Base-by-base conservation (phyloP, 805 yeast species). In the Wickerhamiella bombiphila region DNA sequence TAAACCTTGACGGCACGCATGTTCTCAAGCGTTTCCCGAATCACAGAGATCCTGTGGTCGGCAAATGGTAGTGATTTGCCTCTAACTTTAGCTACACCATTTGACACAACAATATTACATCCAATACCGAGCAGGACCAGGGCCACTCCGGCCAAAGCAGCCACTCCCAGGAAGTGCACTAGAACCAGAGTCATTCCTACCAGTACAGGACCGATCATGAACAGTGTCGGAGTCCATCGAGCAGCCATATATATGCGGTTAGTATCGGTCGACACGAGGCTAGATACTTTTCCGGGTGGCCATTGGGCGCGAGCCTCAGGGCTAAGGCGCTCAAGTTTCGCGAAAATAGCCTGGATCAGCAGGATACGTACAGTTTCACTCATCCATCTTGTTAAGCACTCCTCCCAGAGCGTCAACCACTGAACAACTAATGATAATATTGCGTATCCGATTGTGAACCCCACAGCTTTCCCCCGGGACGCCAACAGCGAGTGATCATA, bases 1-100 rank as follows among this genome's bases (percentile, higher is more conserved):
- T 85, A 85, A 54, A 69, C 79, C 60, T 86, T 85, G 56, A 85
- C 80, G 56, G 77, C 69, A 52, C 78, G 80, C 64, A 86, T 70
- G 46, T 78, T 73, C 50, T 69, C 72, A 45, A 86, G 61, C 24
- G 82, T 70, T 55, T 85, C 96, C 46, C 80, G 77, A 56, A 82
- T 73, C 38, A 72, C 64, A 34, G 74, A 66, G 15, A 85, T 80
- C 51, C 96, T 73, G 17, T 61, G 57, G 56, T 85, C 96, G 3
- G 94, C 83, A 49, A 60, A 69, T 2, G 57, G 58, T 43, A 44
- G 40, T 3, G 43, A 38, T 2, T 24, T 20, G 22, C 16, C 16
- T 7, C 33, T 5, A 22, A 30, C 11, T n/a, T 17, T 13, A 5
- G 18, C 20, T 9, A 24, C 26, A 8, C 14, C 5, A 9, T 13